Evolutionary conservation across 805 yeast species (phyloP), one percentile per base, ranked within the genome.

Genomic region (Kluyveromyces dobzhanskii): DNA sequence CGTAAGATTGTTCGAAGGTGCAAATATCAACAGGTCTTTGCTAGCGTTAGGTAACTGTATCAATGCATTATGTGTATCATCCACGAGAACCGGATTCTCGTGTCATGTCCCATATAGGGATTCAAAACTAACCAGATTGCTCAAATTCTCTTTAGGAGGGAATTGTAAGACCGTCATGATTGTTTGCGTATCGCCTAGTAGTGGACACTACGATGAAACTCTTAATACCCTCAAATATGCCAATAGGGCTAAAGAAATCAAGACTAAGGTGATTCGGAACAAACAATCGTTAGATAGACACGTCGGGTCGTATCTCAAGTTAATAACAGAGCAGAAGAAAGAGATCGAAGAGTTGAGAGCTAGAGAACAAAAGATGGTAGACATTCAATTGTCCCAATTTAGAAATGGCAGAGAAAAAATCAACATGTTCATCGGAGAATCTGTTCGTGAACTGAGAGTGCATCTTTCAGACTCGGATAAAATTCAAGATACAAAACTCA

Each of bases 81-180:
- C 74, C 37, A 63, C 73, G 41, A 70, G 73, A 50, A 68, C 51
- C 36, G 40, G 36, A 3, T 9, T 34, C 21, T 16, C 37, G 17
- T 44, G 73, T 46, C 96, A 87, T 62, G 75, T 90, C 9, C 97
- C 97, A 0, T 90, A 85, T 59, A 65, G 97, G 49, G 94, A 90
- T 57, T 85, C 95, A 6, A 88, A 88, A 52, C 67, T 90, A 39
- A 90, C 97, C 0, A 65, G 97, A 47, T 66, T 90, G 36, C 69
- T 90, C 40, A 86, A 88, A 56, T 86, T 85, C 54, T 87, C 96
- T 0, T 65, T 90, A 11, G 96, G 96, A 3, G 97, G 97, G 0
- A 85, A 86, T 55, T 90, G 97, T 61, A 82, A 84, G 56, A 90
- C 97, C 0, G 88, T 86, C 4, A 90, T 90, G 97, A 85, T 90